A percentile compares a stretch with the other conserved stretches of the same genome.
These are phyloP conservation scores for Tetrapisispora nanseiensis DNA, from an alignment of 805 yeast species.

Conservation along the genomic window DNA sequence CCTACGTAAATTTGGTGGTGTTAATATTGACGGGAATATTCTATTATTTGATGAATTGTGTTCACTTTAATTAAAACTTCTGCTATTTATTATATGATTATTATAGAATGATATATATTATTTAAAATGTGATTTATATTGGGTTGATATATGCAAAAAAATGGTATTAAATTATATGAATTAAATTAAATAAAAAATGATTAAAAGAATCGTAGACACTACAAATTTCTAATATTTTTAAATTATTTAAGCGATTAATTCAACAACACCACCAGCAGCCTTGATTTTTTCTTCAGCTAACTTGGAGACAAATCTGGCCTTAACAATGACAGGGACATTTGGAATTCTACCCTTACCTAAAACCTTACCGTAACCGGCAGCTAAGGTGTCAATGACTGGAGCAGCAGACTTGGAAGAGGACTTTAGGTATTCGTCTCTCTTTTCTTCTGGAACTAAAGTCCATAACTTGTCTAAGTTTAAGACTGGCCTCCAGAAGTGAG, in stretches of 20 bases:
- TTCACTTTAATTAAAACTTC: no score
- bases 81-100: no score
- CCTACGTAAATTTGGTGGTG: no score
- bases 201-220: not conserved
- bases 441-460: constrained; percentile 88
- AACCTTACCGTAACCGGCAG: constrained; percentile 99
- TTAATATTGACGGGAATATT: no score
- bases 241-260: constrained; percentile 81
- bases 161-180: not conserved
- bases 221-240: constrained; percentile 1
- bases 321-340: constrained; percentile 95
- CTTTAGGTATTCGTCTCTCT: constrained; percentile 88
- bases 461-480: constrained; percentile 97
- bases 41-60: no score
- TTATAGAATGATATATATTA: no score
- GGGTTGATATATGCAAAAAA: not conserved
- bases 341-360: constrained; percentile 99
- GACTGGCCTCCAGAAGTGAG: constrained; percentile 96
- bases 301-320: constrained; percentile 98
- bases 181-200: constrained; percentile 1
- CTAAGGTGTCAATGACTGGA: constrained; percentile 98
- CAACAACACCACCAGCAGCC: constrained; percentile 99
- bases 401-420: constrained; percentile 82
- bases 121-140: not conserved
- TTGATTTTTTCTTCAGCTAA: constrained; percentile 99